These are phyloP conservation scores for Candida coleopterorum DNA, from an alignment of 805 yeast species.

Conservation along the genomic window DNA sequence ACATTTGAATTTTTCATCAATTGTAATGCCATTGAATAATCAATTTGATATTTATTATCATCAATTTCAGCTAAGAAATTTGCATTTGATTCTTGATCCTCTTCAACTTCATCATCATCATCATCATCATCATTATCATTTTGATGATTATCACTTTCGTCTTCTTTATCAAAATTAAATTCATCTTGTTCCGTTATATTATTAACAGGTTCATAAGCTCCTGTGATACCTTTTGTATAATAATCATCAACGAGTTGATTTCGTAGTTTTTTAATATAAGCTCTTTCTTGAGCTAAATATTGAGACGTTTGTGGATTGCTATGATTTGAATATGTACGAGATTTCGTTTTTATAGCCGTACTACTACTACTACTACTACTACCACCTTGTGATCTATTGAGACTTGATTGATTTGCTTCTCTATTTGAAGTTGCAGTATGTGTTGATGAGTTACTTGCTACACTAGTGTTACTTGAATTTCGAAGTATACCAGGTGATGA, in stretches of 20 bases:
- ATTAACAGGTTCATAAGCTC: conserved; percentile 23
- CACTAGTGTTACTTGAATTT: conserved; percentile 4
- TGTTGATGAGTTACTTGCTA: neutral
- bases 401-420: neutral
- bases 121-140: conserved; percentile 12
- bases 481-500: neutral
- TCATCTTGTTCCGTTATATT: conserved; percentile 15
- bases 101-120: conserved; percentile 1
- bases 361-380: no score
- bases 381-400: conserved; percentile 2
- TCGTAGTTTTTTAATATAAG: conserved; percentile 58
- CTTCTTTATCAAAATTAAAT: conserved; percentile 17
- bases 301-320: conserved; percentile 12
- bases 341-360: conserved; percentile 3
- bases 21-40: conserved; percentile 36
- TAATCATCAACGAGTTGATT: conserved; percentile 65
- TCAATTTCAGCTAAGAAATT: conserved; percentile 37
- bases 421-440: neutral
- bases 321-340: conserved; percentile 15
- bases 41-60: conserved; percentile 45
- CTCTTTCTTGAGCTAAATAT: conserved; percentile 60
- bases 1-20: conserved; percentile 27
- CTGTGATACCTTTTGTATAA: conserved; percentile 61
- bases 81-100: conserved; percentile 11
- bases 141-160: conserved; percentile 12